phyloP scores from a whole-genome alignment of 1,284 basidiomycete genomes.

The Leccinum angustisporum region DNA sequence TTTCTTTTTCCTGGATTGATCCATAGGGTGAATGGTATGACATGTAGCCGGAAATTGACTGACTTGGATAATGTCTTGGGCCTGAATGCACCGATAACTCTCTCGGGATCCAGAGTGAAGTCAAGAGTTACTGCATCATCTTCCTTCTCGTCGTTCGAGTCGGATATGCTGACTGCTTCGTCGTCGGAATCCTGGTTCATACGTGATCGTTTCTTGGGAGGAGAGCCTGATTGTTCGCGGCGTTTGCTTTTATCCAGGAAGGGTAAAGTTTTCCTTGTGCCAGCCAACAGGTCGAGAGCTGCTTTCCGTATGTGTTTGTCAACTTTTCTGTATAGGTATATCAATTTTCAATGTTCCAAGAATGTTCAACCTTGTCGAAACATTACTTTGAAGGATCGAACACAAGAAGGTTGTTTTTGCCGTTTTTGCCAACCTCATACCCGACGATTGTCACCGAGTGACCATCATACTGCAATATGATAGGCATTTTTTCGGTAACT shows the following conservation, averaged over 20 bases:
- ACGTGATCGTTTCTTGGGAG: constrained; percentile 32
- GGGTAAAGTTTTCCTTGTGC: constrained; percentile 8
- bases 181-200: constrained; percentile 23
- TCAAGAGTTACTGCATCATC: constrained; percentile 4
- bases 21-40: background rate
- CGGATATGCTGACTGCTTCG: constrained; percentile 39
- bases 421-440: constrained; percentile 64
- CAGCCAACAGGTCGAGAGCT: constrained; percentile 28
- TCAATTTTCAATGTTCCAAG: constrained; percentile 7
- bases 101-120: constrained; percentile 30
- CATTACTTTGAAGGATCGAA: constrained; percentile 77
- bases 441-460: constrained; percentile 87
- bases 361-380: background rate
- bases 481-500: constrained; percentile 65
- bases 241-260: constrained; percentile 20
- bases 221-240: constrained; percentile 14
- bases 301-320: constrained; percentile 33
- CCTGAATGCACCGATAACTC: constrained; percentile 50
- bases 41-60: constrained; percentile 26
- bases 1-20: constrained; percentile 39
- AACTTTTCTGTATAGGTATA: constrained; percentile 20
- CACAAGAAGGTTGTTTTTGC: constrained; percentile 61
- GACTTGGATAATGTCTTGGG: constrained; percentile 46
- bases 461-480: constrained; percentile 78
- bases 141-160: constrained; percentile 22